phyloP scores from a whole-genome alignment of 495 filamentous ascomycete species.

The Penicillium salamii region DNA sequence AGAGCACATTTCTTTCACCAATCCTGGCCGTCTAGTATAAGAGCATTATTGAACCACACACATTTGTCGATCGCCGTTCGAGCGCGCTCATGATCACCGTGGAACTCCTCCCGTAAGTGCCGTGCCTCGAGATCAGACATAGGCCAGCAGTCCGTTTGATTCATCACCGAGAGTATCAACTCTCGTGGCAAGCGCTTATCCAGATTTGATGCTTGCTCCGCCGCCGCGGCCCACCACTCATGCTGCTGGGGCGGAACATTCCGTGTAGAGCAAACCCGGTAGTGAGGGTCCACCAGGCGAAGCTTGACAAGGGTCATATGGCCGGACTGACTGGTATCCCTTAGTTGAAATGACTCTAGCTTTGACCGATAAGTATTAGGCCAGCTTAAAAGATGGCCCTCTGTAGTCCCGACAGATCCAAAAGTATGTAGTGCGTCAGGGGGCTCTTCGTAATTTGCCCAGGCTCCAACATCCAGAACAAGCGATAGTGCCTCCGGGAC shows the following conservation, averaged over 20 bases:
- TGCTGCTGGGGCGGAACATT: constrained; percentile 15
- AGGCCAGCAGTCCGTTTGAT: neutral
- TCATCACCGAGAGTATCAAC: neutral
- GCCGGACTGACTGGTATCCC: constrained; percentile 1
- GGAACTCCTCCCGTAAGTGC: neutral
- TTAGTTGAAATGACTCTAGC: constrained; percentile 1
- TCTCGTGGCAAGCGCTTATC: neutral
- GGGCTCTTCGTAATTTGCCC: neutral
- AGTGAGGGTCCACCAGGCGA: constrained; percentile 13
- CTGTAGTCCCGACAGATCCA: neutral
- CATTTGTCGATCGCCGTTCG: neutral
- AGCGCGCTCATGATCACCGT: neutral
- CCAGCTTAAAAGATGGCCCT: constrained; percentile 8
- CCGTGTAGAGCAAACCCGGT: constrained; percentile 13
- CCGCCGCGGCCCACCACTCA: constrained; percentile 12
- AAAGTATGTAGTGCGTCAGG: neutral
- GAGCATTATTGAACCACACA: too few species aligned
- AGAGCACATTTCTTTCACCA: too few species aligned
- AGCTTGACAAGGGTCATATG: neutral
- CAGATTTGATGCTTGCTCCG: neutral
- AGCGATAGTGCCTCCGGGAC: neutral
- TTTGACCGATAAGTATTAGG: constrained; percentile 7
- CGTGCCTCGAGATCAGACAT: neutral
- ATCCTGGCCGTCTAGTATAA: too few species aligned
- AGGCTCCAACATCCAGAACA: too few species aligned